Conservation (phyloP, 345 rosid genomes). For the Kandelia obovata region DNA sequence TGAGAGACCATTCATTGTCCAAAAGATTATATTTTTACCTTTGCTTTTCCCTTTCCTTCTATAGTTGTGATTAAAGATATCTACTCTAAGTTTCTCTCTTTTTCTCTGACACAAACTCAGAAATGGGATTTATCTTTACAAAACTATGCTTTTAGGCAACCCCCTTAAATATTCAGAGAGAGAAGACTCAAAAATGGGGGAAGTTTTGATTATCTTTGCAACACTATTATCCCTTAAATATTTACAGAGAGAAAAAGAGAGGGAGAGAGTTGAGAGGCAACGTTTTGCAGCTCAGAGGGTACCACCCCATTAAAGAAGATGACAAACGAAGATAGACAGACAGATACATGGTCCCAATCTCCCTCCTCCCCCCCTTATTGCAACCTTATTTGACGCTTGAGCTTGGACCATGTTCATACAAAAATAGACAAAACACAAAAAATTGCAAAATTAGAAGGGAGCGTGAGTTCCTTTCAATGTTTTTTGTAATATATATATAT, state of each 20-base stretch:
- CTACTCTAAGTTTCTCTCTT: not conserved
- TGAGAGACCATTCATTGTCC: constrained; percentile 61
- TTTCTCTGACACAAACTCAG: constrained; percentile 9
- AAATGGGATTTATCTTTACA: not conserved
- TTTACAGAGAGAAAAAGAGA: not conserved
- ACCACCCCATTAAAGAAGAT: not conserved
- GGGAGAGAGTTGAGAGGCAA: not conserved
- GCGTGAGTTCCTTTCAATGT: too few relatives aligned
- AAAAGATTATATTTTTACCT: not conserved
- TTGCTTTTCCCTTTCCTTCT: not conserved
- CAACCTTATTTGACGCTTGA: too few relatives aligned
- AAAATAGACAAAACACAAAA: too few relatives aligned
- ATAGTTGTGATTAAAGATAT: constrained; percentile 8
- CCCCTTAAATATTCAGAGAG: too few relatives aligned
- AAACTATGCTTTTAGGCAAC: not conserved
- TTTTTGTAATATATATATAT: too few relatives aligned
- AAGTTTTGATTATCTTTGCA: too few relatives aligned
- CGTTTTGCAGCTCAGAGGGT: not conserved
- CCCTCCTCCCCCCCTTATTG: not conserved
- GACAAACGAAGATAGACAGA: constrained; percentile 5
- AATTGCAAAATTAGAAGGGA: too few relatives aligned
- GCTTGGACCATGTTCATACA: too few relatives aligned
- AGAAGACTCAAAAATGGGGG: too few relatives aligned
- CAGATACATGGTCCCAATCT: not conserved
- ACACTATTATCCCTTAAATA: too few relatives aligned